Conservation (phyloP, 2,329 filamentous ascomycete species). For the Ceratocystiopsis minuta region DNA sequence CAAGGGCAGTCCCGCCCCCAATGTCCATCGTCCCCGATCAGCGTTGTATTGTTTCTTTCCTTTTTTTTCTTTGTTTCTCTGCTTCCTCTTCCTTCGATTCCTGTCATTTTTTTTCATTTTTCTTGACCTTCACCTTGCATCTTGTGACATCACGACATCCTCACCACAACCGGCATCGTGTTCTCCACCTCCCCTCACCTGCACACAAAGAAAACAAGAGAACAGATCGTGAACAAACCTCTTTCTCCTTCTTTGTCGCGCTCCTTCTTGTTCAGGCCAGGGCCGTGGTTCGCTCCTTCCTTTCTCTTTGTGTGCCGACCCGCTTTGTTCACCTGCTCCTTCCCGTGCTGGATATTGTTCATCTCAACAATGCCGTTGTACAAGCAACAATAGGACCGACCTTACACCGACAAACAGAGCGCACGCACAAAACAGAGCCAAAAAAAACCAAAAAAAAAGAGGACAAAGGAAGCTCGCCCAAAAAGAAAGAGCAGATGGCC, state of each 20-base stretch:
- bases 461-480: not conserved
- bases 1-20: too few relatives aligned
- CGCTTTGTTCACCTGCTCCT: slow-evolving; percentile 4
- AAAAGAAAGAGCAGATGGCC: not conserved
- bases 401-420: not conserved
- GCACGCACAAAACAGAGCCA: not conserved
- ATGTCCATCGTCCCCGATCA: not conserved
- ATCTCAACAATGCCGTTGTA: slow-evolving; percentile 3
- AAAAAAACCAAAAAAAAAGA: not conserved
- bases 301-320: too few relatives aligned
- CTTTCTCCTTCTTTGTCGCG: too few relatives aligned
- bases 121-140: not conserved
- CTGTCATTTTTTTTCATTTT: not conserved
- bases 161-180: too few relatives aligned
- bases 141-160: not conserved
- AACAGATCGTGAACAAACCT: too few relatives aligned
- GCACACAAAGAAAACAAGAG: too few relatives aligned
- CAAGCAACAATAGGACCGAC: too few relatives aligned
- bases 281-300: too few relatives aligned
- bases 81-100: not conserved
- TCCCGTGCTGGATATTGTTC: slow-evolving; percentile 1
- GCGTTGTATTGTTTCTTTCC: not conserved
- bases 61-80: not conserved
- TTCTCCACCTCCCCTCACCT: too few relatives aligned
- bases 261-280: too few relatives aligned